Evolutionary conservation across 768 basidiomycete genomes (phyloP), one percentile per base, ranked within the genome.

Genomic region (Phlebiopsis gigantea): DNA sequence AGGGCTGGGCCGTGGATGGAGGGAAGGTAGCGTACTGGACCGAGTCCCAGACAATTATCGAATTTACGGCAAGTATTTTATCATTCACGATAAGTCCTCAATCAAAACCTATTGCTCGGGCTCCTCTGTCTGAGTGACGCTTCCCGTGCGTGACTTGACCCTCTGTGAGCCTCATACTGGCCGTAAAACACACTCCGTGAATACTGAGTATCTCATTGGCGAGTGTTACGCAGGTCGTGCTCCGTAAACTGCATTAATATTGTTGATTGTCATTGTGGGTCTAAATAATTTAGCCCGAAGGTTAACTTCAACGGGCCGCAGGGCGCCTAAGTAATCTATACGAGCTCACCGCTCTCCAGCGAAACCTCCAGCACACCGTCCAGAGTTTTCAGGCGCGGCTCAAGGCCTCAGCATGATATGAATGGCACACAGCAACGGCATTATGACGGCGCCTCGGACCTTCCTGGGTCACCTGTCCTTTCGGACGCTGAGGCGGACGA

Each of bases 401-500:
- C 19, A n/a, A 25, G 34, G 29, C 50, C 34, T 17, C 50, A 26
- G 50, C n/a, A 41, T 34, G 50, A 30, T 58, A 68, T 68, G 67
- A 68, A 66, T 66, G 65, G 64, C 56, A 62, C 58, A 59, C 58
- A 59, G 51, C 44, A 47, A 26, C 41, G 45, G 46, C 51, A 61
- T 12, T 30, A 56, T 4, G 49, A 43, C 24, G 45, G 9, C 22
- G 26, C 24, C 10, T 5, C 50, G 28, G 54, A 22, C 41, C 28
- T 43, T 15, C 24, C 61, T 26, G 42, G 53, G 26, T 59, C 67
- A 26, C 56, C 68, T 29, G 58, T 68, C 31, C 72, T 76, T 57
- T 75, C 73, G 29, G 78, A 77, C 58, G 58, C 54, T 50, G 74
- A 69, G 56, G 78, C 73, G 46, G 77, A 75, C 47, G 76, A 75